A percentile compares a stretch with the other conserved stretches of the same genome.
Evolutionary conservation across 2,329 filamentous ascomycete species (phyloP).

Genomic region (Chaetoscypha palmicola): DNA sequence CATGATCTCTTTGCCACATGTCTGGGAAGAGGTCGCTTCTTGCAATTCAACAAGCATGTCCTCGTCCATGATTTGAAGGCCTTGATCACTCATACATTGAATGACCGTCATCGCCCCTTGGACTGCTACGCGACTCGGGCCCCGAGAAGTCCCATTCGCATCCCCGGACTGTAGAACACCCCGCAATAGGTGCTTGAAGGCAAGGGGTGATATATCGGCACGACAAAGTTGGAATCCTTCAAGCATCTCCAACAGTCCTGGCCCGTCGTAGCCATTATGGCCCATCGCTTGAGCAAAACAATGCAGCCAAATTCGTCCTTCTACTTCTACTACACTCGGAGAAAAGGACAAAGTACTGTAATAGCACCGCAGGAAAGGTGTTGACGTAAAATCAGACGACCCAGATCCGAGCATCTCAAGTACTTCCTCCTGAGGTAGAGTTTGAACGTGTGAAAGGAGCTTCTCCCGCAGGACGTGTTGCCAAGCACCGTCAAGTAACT

Average conservation of each 20-base stretch:
- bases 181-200: slow-evolving; percentile 33
- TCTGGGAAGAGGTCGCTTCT: slow-evolving; percentile 15
- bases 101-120: slow-evolving; percentile 36
- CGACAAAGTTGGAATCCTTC: slow-evolving; percentile 31
- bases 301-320: slow-evolving; percentile 32
- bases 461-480: slow-evolving; percentile 15
- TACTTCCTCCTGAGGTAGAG: slow-evolving; percentile 29
- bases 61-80: slow-evolving; percentile 34
- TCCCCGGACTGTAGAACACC: slow-evolving; percentile 29
- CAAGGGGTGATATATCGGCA: slow-evolving; percentile 30
- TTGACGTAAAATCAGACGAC: slow-evolving; percentile 34
- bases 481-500: slow-evolving; percentile 20
- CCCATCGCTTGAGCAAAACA: slow-evolving; percentile 33
- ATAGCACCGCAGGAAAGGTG: slow-evolving; percentile 37
- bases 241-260: slow-evolving; percentile 31
- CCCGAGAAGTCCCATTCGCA: slow-evolving; percentile 22
- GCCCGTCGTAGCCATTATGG: slow-evolving; percentile 34
- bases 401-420: slow-evolving; percentile 33
- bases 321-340: slow-evolving; percentile 28
- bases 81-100: slow-evolving; percentile 36
- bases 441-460: slow-evolving; percentile 24
- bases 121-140: slow-evolving; percentile 1
- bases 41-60: slow-evolving; percentile 24
- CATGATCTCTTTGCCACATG: background rate
- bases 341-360: slow-evolving; percentile 30